Conservation (phyloP, 345 rosid genomes). For the Hibiscus mutabilis region DNA sequence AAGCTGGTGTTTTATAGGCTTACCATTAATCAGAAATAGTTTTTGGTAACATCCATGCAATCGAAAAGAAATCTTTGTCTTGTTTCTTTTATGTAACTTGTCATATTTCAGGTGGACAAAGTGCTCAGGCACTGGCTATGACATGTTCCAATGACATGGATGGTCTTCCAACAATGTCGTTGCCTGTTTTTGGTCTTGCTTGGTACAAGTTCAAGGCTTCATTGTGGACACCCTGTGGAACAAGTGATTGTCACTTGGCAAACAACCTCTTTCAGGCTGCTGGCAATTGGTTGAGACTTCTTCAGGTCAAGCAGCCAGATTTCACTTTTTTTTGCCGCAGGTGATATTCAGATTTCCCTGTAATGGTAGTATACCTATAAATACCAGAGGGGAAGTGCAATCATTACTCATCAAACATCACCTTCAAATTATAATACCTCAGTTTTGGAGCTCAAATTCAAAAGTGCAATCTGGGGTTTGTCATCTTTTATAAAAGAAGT, state of each 20-base stretch:
- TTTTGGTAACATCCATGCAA: not conserved
- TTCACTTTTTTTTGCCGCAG: constrained; percentile 56
- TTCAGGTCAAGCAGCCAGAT: constrained; percentile 71
- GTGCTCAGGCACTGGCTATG: constrained; percentile 18
- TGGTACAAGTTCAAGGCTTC: constrained; percentile 76
- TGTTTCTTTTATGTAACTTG: not conserved
- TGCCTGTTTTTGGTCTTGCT: constrained; percentile 74
- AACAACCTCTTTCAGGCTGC: constrained; percentile 55
- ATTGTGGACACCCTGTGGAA: constrained; percentile 63
- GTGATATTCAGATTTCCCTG: constrained; percentile 12
- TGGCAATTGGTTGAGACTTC: constrained; percentile 50
- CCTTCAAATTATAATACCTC: constrained; percentile 5
- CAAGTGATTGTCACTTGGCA: constrained; percentile 34
- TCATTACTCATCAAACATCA: not conserved
- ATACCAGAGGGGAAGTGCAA: constrained; percentile 1
- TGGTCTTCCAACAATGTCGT: constrained; percentile 30
- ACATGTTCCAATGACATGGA: constrained; percentile 27
- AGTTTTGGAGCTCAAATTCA: constrained; percentile 1
- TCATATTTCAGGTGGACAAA: constrained; percentile 22
- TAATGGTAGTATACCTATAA: constrained; percentile 4
- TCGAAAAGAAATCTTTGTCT: not conserved
- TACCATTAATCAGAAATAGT: not conserved
- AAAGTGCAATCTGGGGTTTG: constrained; percentile 8
- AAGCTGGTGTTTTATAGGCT: not conserved
- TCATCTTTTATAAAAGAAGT: constrained; percentile 12